Percentiles rank a stretch among this genome's conserved stretches.
Conservation (phyloP, 257 asterid species). For the Misopates orontium region DNA sequence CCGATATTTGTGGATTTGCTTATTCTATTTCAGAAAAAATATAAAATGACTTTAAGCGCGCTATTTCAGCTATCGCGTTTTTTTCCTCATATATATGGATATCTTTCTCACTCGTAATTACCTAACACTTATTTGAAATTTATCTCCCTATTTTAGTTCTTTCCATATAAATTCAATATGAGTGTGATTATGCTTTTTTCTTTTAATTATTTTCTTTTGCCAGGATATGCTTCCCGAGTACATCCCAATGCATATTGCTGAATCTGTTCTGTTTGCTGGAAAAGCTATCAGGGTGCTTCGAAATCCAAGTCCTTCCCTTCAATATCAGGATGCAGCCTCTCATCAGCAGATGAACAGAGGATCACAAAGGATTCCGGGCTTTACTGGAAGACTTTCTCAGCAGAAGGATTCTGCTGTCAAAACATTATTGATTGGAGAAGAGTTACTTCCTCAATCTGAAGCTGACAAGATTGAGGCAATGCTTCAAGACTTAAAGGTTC, state of each 20-base stretch:
- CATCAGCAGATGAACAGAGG: constrained; percentile 70
- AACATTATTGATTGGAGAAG: constrained; percentile 55
- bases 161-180: not conserved
- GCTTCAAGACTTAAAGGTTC: constrained; percentile 91
- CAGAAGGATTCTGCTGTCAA: constrained; percentile 53
- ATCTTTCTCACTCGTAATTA: too few relatives aligned
- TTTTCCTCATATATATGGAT: too few relatives aligned
- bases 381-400: constrained; percentile 35
- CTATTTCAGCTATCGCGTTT: not conserved
- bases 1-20: constrained; percentile 14
- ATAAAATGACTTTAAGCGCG: too few relatives aligned
- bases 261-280: constrained; percentile 91
- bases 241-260: constrained; percentile 74
- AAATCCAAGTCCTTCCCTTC: constrained; percentile 78
- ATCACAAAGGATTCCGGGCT: constrained; percentile 62
- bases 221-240: constrained; percentile 99
- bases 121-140: not conserved
- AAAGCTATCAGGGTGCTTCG: constrained; percentile 95
- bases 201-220: constrained; percentile 22
- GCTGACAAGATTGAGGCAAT: constrained; percentile 85
- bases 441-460: constrained; percentile 89
- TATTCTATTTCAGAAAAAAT: not conserved
- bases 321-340: constrained; percentile 46
- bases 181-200: not conserved
- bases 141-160: constrained; percentile 1